Percentiles rank a stretch among this genome's conserved stretches.
phyloP scores from a whole-genome alignment of 129 eudicot genomes.

The Heracleum sosnowskyi region DNA sequence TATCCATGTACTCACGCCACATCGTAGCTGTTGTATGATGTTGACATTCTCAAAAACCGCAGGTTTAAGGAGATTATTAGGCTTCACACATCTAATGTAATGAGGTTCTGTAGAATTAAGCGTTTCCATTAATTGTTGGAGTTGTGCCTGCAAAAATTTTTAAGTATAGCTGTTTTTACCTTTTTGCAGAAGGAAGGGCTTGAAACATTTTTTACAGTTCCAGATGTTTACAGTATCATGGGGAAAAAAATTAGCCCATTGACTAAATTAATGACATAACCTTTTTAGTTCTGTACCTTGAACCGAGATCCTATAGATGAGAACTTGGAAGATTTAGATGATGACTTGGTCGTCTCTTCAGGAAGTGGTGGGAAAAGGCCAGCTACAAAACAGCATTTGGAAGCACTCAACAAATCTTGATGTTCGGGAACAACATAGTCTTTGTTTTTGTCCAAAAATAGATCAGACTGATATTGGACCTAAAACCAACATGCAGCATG shows the following conservation, averaged over 20 bases:
- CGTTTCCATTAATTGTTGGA: slow-evolving; percentile 87
- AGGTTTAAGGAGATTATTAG: slow-evolving; percentile 90
- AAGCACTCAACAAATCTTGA: slow-evolving; percentile 89
- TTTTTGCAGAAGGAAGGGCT: slow-evolving; percentile 9
- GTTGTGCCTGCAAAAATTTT: slow-evolving; percentile 68
- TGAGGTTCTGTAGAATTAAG: slow-evolving; percentile 90
- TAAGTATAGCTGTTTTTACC: slow-evolving; percentile 15
- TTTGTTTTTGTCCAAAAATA: slow-evolving; percentile 91
- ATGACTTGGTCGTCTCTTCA: slow-evolving; percentile 72
- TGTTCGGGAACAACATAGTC: slow-evolving; percentile 95
- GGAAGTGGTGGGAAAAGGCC: slow-evolving; percentile 80
- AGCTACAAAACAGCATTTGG: slow-evolving; percentile 78
- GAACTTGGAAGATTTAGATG: slow-evolving; percentile 86
- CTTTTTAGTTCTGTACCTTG: slow-evolving; percentile 38
- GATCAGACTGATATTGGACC: slow-evolving; percentile 94
- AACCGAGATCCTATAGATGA: slow-evolving; percentile 93
- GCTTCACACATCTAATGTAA: slow-evolving; percentile 97
- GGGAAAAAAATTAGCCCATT: neutral
- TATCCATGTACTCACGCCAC: slow-evolving; percentile 80
- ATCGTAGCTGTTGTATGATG: slow-evolving; percentile 85
- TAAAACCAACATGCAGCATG: slow-evolving; percentile 25
- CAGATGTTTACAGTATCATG: neutral
- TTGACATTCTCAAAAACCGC: slow-evolving; percentile 85
- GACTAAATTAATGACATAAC: neutral
- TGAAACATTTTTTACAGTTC: slow-evolving; percentile 10